These are phyloP conservation scores for Exophiala phaeomuriformis DNA, from an alignment of 2,329 filamentous ascomycete genomes.

Conservation along the genomic window DNA sequence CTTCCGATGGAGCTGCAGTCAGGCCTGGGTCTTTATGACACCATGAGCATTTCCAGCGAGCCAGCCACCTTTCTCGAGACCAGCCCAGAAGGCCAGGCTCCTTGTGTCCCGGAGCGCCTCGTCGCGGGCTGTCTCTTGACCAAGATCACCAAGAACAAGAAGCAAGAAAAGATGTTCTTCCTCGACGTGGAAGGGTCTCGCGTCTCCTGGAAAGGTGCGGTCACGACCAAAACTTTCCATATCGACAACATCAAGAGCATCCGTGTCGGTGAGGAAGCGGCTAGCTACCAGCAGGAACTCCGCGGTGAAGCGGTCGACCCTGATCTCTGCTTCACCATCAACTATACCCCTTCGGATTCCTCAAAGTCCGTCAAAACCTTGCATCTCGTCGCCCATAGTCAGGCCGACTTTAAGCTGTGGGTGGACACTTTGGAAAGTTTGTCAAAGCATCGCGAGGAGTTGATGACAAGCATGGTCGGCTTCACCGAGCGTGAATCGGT, in stretches of 20 bases:
- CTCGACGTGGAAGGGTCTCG: constrained; percentile 78
- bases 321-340: constrained; percentile 76
- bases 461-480: constrained; percentile 82
- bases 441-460: constrained; percentile 74
- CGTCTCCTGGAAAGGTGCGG: constrained; percentile 76
- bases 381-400: constrained; percentile 74
- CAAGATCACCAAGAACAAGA: constrained; percentile 80
- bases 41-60: constrained; percentile 36
- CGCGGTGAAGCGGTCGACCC: constrained; percentile 61
- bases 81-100: constrained; percentile 42
- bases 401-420: constrained; percentile 69
- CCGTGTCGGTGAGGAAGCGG: constrained; percentile 71
- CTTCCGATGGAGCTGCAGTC: constrained; percentile 13
- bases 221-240: constrained; percentile 77
- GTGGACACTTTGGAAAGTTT: constrained; percentile 75
- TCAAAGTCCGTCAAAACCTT: constrained; percentile 71
- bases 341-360: constrained; percentile 72
- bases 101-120: constrained; percentile 68
- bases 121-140: constrained; percentile 69
- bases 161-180: constrained; percentile 63
- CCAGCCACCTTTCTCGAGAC: constrained; percentile 31
- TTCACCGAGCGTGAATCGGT: constrained; percentile 68
- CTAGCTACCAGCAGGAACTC: constrained; percentile 82
- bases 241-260: constrained; percentile 95
- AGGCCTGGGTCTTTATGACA: constrained; percentile 33